Base-by-base conservation (phyloP, 2,329 filamentous ascomycete genomes). In the Pseudogymnoascus sp. region DNA sequence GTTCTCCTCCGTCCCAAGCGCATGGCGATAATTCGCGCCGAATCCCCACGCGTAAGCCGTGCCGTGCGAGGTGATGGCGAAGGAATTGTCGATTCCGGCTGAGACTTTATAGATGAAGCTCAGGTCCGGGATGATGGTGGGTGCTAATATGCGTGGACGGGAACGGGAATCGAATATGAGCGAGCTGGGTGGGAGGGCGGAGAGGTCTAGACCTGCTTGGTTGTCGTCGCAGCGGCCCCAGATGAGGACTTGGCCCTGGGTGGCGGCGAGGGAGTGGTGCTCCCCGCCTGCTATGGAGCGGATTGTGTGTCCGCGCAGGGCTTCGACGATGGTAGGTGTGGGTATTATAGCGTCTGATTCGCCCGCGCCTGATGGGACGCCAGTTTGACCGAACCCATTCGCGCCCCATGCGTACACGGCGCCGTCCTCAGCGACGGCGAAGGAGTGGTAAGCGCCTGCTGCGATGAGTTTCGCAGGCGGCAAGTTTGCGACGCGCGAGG, bases 371-470 rank as follows among this genome's bases (percentile, higher is more conserved):
- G 84, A 80, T 10, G 79, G 78, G 63, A 88, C 80, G 35, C 88
- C 91, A 9, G 89, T 90, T 77, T 96, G 88, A 65, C 88, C 89
- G 74, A 90, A 95, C 75, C 89, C 92, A 80, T 96, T 96, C 29
- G 93, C 79, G 29, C 92, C 91, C 91, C 91, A 96, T 0, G 86
- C 84, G 75, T 86, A 94, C 36, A 93, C 87, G 29, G 83, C 80
- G 39, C 86, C 86, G 31, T 86, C 82, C 64, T 85, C 82, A 68
- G 84, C 82, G 59, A 91, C 81, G 58, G 88, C 88, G 69, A 96
- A 93, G 68, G 86, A 89, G 77, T 96, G 90, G 75, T 92, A 93
- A 10, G 87, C 84, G 48, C 91, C 91, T 65, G 79, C 76, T 2
- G 75, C 75, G 58, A 88, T 82, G 5, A 66, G 44, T 29, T 63